Base-by-base conservation (phyloP, 1,284 basidiomycete genomes). In the Rhodotorula sp. region DNA sequence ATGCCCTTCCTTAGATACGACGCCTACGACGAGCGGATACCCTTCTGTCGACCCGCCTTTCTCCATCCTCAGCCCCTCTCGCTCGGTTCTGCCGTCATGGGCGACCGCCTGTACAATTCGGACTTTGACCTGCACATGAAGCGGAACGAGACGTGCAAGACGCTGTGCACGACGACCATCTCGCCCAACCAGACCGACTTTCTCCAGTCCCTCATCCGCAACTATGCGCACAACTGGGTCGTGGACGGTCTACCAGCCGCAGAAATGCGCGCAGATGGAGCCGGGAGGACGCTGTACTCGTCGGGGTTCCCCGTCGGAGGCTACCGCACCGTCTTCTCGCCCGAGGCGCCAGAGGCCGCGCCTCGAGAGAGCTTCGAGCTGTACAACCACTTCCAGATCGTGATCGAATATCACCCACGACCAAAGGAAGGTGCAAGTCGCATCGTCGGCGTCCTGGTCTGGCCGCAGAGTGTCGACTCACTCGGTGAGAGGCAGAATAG, bases 211-310 rank as follows among this genome's bases (percentile, higher is more conserved):
- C 88, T 92, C 61, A 95, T 98, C 79, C 85, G 85, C 57, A 90
- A 94, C 78, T 98, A 97, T 78, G 92, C 92, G 0, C 82, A 97
- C 72, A 97, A 97, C 79, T 95, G 94, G 89, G 88, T 98, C 65
- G 84, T 98, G 56, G 94, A 98, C 77, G 94, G 94, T 6, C 85
- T 98, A 48, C 95, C 95, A 7, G 92, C 91, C 13, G 92, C 92
- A 9, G 92, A 95, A 81, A 81, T 84, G 57, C 49, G 52, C 11
- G 92, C 95, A 79, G 79, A 84, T 62, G 85, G 88, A 75, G 91
- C 87, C 4, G 85, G 86, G 27, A 92, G 95, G 64, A 80, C 89
- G 29, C 96, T 95, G 81, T 92, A 91, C 78, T 80, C 80, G n/a
- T 75, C 80, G 15, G 81, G 81, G 10, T 81, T 82, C 60, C 74